Evolutionary conservation across 2,329 filamentous ascomycete genomes (phyloP).

Genomic region (Scortechinia acanthostroma): DNA sequence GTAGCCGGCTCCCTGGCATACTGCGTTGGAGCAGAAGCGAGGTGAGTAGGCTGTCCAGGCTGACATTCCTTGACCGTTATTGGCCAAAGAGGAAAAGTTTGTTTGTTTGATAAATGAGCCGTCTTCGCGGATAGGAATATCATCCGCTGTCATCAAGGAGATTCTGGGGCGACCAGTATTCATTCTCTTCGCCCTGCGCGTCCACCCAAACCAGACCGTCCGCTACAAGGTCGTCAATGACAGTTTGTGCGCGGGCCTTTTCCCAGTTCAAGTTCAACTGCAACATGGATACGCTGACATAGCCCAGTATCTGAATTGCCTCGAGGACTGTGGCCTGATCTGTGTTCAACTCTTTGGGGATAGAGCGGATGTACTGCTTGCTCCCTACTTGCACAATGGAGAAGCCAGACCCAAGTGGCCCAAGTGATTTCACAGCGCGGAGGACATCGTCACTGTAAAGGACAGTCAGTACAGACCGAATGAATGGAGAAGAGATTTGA

Average conservation of each 20-base stretch:
- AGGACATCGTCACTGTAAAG: constrained; percentile 48
- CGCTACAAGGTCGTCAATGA: constrained; percentile 57
- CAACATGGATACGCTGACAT: constrained; percentile 57
- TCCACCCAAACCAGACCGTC: constrained; percentile 67
- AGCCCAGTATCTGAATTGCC: constrained; percentile 51
- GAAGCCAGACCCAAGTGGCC: constrained; percentile 59
- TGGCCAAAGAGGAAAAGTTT: no score
- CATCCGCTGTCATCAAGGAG: neutral
- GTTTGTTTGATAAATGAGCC: no score
- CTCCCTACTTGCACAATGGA: constrained; percentile 52
- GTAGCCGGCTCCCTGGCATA: no score
- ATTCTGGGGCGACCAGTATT: constrained; percentile 50
- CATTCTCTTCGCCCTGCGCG: constrained; percentile 52
- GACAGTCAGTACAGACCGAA: neutral
- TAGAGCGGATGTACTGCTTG: constrained; percentile 54
- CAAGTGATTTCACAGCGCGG: constrained; percentile 54
- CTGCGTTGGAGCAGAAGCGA: no score
- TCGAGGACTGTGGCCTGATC: constrained; percentile 63
- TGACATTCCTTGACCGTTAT: no score
- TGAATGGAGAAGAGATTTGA: neutral
- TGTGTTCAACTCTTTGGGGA: constrained; percentile 63
- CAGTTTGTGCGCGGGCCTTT: constrained; percentile 49
- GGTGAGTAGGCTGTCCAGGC: no score
- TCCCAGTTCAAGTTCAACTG: constrained; percentile 58
- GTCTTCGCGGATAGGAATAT: no score